Percentiles rank a stretch among this genome's conserved stretches.
Conservation (phyloP, 495 filamentous ascomycete species). For the Penicillium fimorum region DNA sequence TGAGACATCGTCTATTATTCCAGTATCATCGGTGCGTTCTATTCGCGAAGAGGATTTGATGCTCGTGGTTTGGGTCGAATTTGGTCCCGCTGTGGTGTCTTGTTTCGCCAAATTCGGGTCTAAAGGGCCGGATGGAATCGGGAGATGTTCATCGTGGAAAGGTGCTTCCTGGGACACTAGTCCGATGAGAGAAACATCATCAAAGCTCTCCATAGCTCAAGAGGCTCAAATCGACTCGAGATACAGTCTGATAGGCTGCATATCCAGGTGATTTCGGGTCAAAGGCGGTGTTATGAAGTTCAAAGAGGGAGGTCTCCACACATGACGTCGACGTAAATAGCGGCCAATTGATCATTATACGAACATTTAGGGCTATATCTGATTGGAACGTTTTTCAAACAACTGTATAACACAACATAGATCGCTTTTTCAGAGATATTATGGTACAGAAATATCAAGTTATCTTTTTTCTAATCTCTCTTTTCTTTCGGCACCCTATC, state of each 20-base stretch:
- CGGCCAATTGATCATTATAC: neutral
- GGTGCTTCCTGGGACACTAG: constrained; percentile 18
- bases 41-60: neutral
- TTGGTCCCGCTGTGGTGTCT: constrained; percentile 11
- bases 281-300: constrained; percentile 6
- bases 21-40: constrained; percentile 10
- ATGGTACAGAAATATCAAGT: no score
- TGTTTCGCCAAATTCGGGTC: constrained; percentile 12
- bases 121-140: constrained; percentile 10
- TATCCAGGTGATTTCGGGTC: neutral
- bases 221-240: neutral
- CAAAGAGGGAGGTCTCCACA: constrained; percentile 8
- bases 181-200: constrained; percentile 33
- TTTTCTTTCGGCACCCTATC: no score
- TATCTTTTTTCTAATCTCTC: no score
- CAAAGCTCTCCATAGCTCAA: constrained; percentile 39
- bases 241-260: neutral
- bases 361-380: neutral
- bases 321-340: constrained; percentile 10
- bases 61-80: constrained; percentile 4
- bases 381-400: neutral
- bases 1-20: constrained; percentile 18
- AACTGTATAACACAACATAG: neutral
- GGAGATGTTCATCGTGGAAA: constrained; percentile 20
- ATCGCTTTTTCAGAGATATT: no score